Base-by-base conservation (phyloP, 768 basidiomycete species). In the Lactarius psammicola region DNA sequence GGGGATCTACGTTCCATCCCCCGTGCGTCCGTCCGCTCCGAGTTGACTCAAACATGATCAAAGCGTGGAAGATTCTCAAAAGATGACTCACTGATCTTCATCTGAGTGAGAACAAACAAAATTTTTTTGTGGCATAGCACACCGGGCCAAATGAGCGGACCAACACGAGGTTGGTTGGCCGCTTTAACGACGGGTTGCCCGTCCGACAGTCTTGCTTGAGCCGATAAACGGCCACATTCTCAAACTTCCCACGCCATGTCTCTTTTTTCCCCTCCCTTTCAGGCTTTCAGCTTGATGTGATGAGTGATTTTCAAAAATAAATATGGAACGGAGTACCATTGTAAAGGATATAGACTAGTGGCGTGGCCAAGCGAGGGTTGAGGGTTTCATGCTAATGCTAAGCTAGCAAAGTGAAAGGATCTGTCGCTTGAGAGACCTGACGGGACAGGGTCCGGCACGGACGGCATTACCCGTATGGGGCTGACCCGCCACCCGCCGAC, bases 1-100 rank as follows among this genome's bases (percentile, higher is more conserved):
- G 66, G 66, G 54, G 66, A 62, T 67, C 66, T 67, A 63, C 66
- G 53, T 55, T 67, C 61, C 62, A 67, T 63, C 65, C 40, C 54
- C 66, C 61, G 66, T 63, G 10, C 26, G 33, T 55, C 9, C 60
- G 59, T 40, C 9, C 58, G 40, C 61, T 67, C 65, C 66, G 61
- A 63, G 66, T 36, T 67, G 61, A 34, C 57, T 67, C 66, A 67
- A 67, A 67, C 66, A 67, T 44, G 49, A 67, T 67, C 66, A 67
- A 63, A 67, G 31, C 40, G 33, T 28, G 38, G 59, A 31, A 56
- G 28, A 31, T 34, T 18, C 30, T 9, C n/a, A 30, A 44, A 23
- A n/a, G 36, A 49, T 57, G 65, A 66, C 49, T 66, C 65, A 62
- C 30, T 40, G 56, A 60, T 62, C 33, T 57, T 49, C 58, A 58